Base-by-base conservation (phyloP, 2,329 filamentous ascomycete species). In the Claviceps pazoutovae region DNA sequence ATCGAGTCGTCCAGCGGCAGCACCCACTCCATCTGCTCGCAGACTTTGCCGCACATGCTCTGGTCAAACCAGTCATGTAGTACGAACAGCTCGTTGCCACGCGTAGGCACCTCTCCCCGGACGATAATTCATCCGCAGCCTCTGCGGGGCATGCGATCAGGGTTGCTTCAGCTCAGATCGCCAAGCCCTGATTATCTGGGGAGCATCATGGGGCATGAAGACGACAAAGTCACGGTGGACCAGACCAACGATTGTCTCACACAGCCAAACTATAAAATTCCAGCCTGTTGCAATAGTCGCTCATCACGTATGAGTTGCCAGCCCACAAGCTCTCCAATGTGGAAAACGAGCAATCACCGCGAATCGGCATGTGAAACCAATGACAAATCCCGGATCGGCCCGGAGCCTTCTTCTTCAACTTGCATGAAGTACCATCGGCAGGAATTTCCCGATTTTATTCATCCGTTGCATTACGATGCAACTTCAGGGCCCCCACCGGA, bases 41-140 rank as follows among this genome's bases (percentile, higher is more conserved):
- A 30, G 41, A 51, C 45, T 36, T 34, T 50, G 26, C 43, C 41
- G 19, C 51, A 38, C 23, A 46, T 34, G 44, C 39, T 41, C 14
- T 55, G 48, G 45, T 55, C 53, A 37, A 48, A 55, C 38, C 48
- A 51, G 36, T 53, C 51, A 21, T 42, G 39, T 49, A 55, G 53
- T n/a, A 55, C 53, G 4, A 51, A 36, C 39, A 55, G 51, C 42
- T 52, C 53, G 6, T 23, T 52, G 11, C 53, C 48, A 23, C 44
- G 19, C 7, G 38, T 37, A 6, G 42, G 51, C 17, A 49, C 17
- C 8, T 51, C 47, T 43, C 50, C 51, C 19, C 17, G 19, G 46
- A 46, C 21, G 9, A 36, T 56, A 13, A 46, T 55, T 26, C 61
- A 66, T 14, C 63, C 64, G 34, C 60, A 56, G 23, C 63, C 63